Evolutionary conservation across 371 early-diverging fungal species (phyloP), one percentile per base, ranked within the genome.

Genomic region (Mucor irregularis): DNA sequence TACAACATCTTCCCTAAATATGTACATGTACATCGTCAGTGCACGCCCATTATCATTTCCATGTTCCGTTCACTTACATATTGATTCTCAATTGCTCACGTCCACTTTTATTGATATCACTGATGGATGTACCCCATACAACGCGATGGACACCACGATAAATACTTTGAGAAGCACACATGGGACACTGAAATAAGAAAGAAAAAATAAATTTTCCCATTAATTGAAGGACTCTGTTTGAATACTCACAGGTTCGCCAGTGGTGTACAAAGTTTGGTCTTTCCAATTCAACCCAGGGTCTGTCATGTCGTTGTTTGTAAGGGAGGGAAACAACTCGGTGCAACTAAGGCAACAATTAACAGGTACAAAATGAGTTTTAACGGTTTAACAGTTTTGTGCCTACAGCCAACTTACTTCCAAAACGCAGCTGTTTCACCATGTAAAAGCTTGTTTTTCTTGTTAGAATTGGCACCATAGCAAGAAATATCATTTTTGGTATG

Each of bases 401-500:
- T n/a, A n/a, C n/a, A n/a, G n/a, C n/a, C 22, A 21, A 44, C 66
- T 42, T 62, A 69, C 70, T 70, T 70, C 67, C 67, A 66, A 37
- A 70, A 70, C 5, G 71, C 71, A 17, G 71, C 63, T 10, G 71
- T 66, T 42, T 70, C 71, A n/a, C 71, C 71, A 57, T 70, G 71
- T 38, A 70, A 53, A 1, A 70, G 49, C 40, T 62, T 63, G 49
- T 70, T 66, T 35, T 64, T 64, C 9, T 58, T 55, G 25, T 61
- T 61, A 1, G 68, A 64, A 26, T 68, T 71, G n/a, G 62, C 68
- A 4, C 71, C 71, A 21, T 64, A 71, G 34, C 71, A 71, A n/a
- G 68, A 64, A 5, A 71, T 68, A 6, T 67, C 62, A 26, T 71
- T 71, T 10, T 45, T 55, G 7, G 57, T 68, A 39, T 71, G 68